These are phyloP conservation scores for Naumovozyma castellii DNA, from an alignment of 805 yeast species.

Conservation along the genomic window DNA sequence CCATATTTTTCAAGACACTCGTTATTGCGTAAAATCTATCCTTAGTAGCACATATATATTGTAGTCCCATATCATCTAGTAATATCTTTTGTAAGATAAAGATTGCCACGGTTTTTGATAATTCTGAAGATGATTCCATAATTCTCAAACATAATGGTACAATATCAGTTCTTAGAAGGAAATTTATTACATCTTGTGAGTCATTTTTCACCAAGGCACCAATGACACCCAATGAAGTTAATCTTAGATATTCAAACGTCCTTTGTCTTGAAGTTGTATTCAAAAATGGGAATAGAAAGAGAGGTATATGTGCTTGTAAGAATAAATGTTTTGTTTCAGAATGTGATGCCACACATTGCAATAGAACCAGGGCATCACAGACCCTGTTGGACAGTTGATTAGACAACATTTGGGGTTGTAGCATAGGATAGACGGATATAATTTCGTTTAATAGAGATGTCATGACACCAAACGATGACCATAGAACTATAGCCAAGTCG, in stretches of 20 bases:
- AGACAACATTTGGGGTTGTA: conserved; percentile 77
- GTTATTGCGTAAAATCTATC: conserved; percentile 93
- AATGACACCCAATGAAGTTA: conserved; percentile 90
- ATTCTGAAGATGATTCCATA: conserved; percentile 90
- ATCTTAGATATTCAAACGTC: conserved; percentile 85
- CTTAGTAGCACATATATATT: conserved; percentile 88
- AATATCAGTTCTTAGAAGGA: conserved; percentile 87
- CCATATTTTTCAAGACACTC: conserved; percentile 77
- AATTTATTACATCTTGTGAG: conserved; percentile 87
- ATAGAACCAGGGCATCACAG: conserved; percentile 86
- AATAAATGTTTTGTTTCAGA: conserved; percentile 80
- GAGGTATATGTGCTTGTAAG: conserved; percentile 81
- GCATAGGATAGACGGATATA: conserved; percentile 77
- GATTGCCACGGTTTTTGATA: conserved; percentile 92
- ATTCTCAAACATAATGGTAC: conserved; percentile 90
- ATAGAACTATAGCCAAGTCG: conserved; percentile 81
- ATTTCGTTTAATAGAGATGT: conserved; percentile 84
- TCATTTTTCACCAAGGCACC: conserved; percentile 96
- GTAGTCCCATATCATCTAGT: conserved; percentile 82
- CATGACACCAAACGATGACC: conserved; percentile 97
- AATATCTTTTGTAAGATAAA: conserved; percentile 90
- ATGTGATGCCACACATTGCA: conserved; percentile 96
- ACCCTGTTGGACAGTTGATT: conserved; percentile 87
- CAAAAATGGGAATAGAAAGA: conserved; percentile 86
- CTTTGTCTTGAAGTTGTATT: conserved; percentile 86